Evolutionary conservation across 2,329 filamentous ascomycete genomes (phyloP).

Genomic region (Cercospora sojina): DNA sequence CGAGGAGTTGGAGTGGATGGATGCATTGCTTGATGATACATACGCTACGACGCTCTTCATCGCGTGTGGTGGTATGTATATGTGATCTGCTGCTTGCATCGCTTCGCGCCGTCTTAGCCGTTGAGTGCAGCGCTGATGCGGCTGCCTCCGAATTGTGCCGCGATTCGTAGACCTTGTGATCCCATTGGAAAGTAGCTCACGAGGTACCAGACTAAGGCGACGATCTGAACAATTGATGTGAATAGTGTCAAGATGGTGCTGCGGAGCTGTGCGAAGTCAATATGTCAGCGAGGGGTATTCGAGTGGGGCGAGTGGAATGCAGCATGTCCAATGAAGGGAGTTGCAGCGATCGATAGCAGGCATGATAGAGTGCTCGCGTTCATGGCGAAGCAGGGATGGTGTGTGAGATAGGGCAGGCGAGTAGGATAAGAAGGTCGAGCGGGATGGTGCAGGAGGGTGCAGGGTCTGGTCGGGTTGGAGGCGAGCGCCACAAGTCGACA

Average conservation of each 20-base stretch:
- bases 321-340: not conserved
- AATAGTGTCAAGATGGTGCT: slow-evolving; percentile 82
- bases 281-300: slow-evolving; percentile 12
- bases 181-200: slow-evolving; percentile 99
- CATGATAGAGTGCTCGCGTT: slow-evolving; percentile 1
- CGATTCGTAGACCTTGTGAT: slow-evolving; percentile 79
- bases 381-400: slow-evolving; percentile 9
- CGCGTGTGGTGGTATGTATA: not conserved
- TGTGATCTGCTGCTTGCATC: slow-evolving; percentile 3
- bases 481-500: slow-evolving; percentile 21
- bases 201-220: slow-evolving; percentile 84
- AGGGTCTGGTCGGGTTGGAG: slow-evolving; percentile 15
- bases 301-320: not conserved
- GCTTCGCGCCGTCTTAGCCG: slow-evolving; percentile 6
- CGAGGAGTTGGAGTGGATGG: not conserved
- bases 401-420: slow-evolving; percentile 22
- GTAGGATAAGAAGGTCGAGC: slow-evolving; percentile 17
- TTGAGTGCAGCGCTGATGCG: slow-evolving; percentile 67
- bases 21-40: slow-evolving; percentile 14
- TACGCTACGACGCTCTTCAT: slow-evolving; percentile 6
- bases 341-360: slow-evolving; percentile 7
- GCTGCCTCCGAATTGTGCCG: slow-evolving; percentile 79
- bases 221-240: slow-evolving; percentile 78
- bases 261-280: slow-evolving; percentile 61
- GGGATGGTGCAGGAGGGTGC: slow-evolving; percentile 16